A percentile compares a stretch with the other conserved stretches of the same genome.
Conservation (phyloP, 2,329 filamentous ascomycete genomes). For the Aspergillus luchuensis region DNA sequence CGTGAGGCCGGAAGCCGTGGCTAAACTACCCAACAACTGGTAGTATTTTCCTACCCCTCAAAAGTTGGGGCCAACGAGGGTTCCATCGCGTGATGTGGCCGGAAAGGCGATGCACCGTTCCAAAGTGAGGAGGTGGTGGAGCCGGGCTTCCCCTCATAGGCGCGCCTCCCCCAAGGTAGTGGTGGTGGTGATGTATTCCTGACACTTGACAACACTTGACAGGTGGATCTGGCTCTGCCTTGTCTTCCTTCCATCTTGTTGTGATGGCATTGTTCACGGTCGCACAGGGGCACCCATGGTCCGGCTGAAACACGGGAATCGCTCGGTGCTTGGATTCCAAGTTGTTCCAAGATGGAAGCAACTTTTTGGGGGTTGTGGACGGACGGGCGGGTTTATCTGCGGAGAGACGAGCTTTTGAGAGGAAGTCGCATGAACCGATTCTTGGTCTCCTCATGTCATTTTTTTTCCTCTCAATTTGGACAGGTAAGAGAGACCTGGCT, state of each 20-base stretch:
- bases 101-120: neutral
- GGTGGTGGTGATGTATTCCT: neutral
- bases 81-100: slow-evolving; percentile 12
- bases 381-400: neutral
- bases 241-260: neutral
- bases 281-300: neutral
- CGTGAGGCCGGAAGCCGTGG: neutral
- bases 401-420: neutral
- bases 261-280: neutral
- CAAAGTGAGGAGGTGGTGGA: neutral
- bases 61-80: neutral
- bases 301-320: neutral
- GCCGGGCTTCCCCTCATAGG: slow-evolving; percentile 14
- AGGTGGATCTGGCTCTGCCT: neutral
- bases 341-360: neutral
- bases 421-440: neutral
- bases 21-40: neutral
- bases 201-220: neutral
- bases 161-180: neutral
- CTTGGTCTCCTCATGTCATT: too few relatives aligned
- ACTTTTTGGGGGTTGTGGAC: too few relatives aligned
- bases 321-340: neutral
- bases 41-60: too few relatives aligned
- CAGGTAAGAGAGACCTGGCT: neutral
- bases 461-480: too few relatives aligned